Percentiles rank a stretch among this genome's conserved stretches.
phyloP scores from a whole-genome alignment of 225 moss, liverwort and hornwort genomes.

The Physcomitrium patens region DNA sequence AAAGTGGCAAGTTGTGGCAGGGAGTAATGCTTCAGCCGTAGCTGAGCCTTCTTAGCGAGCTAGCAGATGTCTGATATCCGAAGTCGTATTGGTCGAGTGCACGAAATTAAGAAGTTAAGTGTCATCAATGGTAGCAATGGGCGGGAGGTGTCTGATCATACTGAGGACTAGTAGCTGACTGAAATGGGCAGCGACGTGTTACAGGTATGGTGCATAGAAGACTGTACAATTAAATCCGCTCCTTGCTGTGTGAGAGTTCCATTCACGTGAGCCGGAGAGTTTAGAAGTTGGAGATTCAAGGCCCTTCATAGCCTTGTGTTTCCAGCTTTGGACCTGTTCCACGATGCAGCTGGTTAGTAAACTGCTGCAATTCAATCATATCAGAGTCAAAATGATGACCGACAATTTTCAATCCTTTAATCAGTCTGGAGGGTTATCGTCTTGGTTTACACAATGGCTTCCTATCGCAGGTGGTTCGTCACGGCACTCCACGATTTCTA shows the following conservation, averaged over 20 bases:
- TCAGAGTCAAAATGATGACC: constrained; percentile 39
- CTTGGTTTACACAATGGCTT: neutral
- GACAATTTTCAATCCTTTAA: constrained; percentile 1
- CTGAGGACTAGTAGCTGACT: too few species aligned
- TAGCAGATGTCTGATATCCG: neutral
- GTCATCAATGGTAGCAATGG: neutral
- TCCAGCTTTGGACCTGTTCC: neutral
- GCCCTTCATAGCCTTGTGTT: neutral
- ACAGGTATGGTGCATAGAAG: too few species aligned
- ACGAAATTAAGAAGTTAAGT: neutral
- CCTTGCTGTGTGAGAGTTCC: neutral
- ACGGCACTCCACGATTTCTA: neutral
- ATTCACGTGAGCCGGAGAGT: neutral
- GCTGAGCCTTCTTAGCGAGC: neutral
- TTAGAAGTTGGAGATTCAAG: neutral
- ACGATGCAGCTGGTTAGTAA: constrained; percentile 43
- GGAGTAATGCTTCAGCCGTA: neutral
- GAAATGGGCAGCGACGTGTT: too few species aligned
- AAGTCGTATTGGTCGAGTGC: neutral
- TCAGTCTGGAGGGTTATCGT: neutral
- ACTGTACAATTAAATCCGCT: too few species aligned
- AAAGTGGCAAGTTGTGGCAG: neutral
- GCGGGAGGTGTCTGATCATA: neutral
- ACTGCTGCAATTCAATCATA: constrained; percentile 32
- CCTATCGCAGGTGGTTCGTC: neutral